Percentiles rank a stretch among this genome's conserved stretches.
Conservation (phyloP, 257 asterid genomes). For the Hygrophila difformis region DNA sequence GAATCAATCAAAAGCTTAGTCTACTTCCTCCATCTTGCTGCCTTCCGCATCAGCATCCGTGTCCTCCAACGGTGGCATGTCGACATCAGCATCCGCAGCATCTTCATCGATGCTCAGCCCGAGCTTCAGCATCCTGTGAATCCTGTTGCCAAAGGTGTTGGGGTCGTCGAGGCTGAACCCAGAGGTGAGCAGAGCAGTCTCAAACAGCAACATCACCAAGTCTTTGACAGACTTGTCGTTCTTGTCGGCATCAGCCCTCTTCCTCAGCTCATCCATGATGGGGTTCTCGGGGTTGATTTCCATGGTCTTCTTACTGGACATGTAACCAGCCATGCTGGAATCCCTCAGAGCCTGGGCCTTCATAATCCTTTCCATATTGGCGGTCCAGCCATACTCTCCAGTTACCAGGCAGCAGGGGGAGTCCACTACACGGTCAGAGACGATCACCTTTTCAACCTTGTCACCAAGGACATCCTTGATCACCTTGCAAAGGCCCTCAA, state of each 20-base stretch:
- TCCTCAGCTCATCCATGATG: constrained; percentile 42
- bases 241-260: constrained; percentile 42
- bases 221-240: constrained; percentile 43
- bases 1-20: not conserved
- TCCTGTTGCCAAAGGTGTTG: constrained; percentile 39
- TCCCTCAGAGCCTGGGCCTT: constrained; percentile 40
- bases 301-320: constrained; percentile 46
- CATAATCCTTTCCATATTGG: constrained; percentile 45
- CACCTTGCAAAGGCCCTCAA: constrained; percentile 41
- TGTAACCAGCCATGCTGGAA: constrained; percentile 42
- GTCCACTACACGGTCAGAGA: constrained; percentile 39
- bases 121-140: constrained; percentile 41
- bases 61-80: constrained; percentile 26
- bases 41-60: constrained; percentile 36
- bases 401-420: constrained; percentile 49
- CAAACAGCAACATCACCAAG: constrained; percentile 31
- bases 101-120: constrained; percentile 43
- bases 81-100: constrained; percentile 24
- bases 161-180: constrained; percentile 47
- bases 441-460: constrained; percentile 20
- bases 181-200: constrained; percentile 36
- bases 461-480: constrained; percentile 40
- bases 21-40: constrained; percentile 42
- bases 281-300: constrained; percentile 39
- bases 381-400: constrained; percentile 41